Conservation (phyloP, 352 stramenopile genomes). For the Pythium vanterpoolii region DNA sequence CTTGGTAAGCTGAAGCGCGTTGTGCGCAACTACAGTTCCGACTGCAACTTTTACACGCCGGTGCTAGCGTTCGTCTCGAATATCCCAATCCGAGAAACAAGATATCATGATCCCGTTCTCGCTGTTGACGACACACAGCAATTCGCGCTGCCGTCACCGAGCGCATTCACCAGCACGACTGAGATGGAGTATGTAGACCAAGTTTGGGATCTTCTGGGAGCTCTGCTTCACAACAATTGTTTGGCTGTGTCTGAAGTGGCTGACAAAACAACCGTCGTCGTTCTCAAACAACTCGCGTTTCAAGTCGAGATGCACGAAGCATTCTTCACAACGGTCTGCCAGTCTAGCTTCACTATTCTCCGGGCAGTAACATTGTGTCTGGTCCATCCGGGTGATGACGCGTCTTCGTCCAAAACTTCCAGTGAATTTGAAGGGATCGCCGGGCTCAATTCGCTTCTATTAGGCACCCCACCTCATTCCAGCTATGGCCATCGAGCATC, state of each 20-base stretch:
- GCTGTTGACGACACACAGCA: constrained; percentile 18
- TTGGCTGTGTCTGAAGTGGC: constrained; percentile 18
- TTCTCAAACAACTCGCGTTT: constrained; percentile 49
- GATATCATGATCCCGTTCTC: constrained; percentile 42
- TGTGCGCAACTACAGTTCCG: constrained; percentile 38
- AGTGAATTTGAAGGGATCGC: constrained; percentile 1
- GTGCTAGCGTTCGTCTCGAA: constrained; percentile 62
- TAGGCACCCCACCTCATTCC: constrained; percentile 6
- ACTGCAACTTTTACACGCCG: constrained; percentile 52
- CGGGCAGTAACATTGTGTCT: constrained; percentile 42
- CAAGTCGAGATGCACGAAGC: constrained; percentile 40
- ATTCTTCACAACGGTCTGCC: constrained; percentile 55
- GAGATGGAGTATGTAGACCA: constrained; percentile 33
- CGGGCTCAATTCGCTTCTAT: constrained; percentile 12
- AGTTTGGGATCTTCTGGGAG: constrained; percentile 65
- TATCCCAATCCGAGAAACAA: constrained; percentile 52
- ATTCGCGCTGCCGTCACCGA: constrained; percentile 31
- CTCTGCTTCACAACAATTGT: constrained; percentile 51
- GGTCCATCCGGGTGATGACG: neutral
- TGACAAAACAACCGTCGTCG: constrained; percentile 19
- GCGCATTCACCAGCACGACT: constrained; percentile 9
- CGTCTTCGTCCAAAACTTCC: neutral
- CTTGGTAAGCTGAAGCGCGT: constrained; percentile 42
- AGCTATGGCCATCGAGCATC: constrained; percentile 12
- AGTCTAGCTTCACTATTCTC: constrained; percentile 46